Evolutionary conservation across 371 early-diverging fungal genomes (phyloP).

Genomic region (Apophysomyces elegans): DNA sequence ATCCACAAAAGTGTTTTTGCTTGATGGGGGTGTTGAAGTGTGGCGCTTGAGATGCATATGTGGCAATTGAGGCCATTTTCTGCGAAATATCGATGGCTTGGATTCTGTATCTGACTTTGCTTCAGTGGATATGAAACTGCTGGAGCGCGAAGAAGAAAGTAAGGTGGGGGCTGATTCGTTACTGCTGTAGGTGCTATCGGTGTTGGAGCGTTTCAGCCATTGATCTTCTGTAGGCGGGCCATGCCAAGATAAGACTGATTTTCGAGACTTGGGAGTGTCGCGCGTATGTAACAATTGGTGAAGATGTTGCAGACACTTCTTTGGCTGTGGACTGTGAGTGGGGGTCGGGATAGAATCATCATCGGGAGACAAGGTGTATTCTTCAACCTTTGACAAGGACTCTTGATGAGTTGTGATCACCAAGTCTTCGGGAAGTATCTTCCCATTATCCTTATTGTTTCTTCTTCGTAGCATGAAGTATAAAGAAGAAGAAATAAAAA

Average conservation of each 20-base stretch:
- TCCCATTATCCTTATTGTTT: conserved; percentile 2
- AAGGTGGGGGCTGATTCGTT: background rate
- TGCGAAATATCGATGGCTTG: background rate
- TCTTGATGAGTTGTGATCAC: background rate
- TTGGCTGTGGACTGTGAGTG: background rate
- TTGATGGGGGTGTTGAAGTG: background rate
- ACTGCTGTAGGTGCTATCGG: background rate
- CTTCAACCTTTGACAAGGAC: background rate
- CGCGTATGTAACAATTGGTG: background rate
- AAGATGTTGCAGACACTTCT: conserved; percentile 3
- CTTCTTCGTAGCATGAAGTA: background rate
- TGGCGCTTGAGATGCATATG: conserved; percentile 4
- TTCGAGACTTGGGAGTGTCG: background rate
- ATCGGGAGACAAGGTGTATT: background rate
- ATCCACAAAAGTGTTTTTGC: background rate
- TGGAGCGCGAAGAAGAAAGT: conserved; percentile 1
- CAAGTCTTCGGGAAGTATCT: conserved; percentile 1
- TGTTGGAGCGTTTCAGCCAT: conserved; percentile 8
- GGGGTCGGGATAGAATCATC: background rate
- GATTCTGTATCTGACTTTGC: background rate
- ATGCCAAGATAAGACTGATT: background rate
- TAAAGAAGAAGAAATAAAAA: background rate
- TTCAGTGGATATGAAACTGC: background rate
- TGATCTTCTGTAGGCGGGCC: conserved; percentile 4
- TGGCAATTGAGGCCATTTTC: conserved; percentile 5